Evolutionary conservation across 306 rosid species (phyloP), one percentile per base, ranked within the genome.

Genomic region (Sechiopsis laciniata): DNA sequence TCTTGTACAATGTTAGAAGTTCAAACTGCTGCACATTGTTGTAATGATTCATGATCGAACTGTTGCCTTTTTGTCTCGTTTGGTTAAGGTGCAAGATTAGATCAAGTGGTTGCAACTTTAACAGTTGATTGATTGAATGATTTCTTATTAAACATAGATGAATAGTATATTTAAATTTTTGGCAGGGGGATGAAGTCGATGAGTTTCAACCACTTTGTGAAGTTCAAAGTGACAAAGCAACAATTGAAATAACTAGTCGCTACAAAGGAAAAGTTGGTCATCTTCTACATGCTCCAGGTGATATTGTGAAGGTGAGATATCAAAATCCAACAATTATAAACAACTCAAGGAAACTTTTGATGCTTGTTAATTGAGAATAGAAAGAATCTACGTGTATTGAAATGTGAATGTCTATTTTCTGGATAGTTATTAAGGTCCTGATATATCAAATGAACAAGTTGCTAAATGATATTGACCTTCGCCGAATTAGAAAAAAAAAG

Each of bases 181-280:
- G 71, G 82, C 82, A 94, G 99, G 97, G 99, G 52, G 97, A 91
- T 56, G 82, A 74, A 80, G 86, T 94, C 58, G 96, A 89, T 11
- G 96, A 89, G 16, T 94, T 94, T 80, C 97, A 94, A 79, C 96
- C 89, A 22, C 85, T 94, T 32, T 89, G 99, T 81, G 97, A 91
- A 85, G 97, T 94, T 84, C 99, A 94, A 78, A 94, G 99, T 76
- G 99, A 94, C 80, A 94, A 94, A 86, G 99, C 99, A 82, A 94
- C 96, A 17, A 94, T 94, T 74, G 99, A 94, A 82, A 94, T 94
- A 74, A 91, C 99, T 3, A 90, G 99, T 75, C 99, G 97, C 10
- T 94, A 91, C 79, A 81, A 84, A 81, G 99, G 99, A 79, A 90
- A 80, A 78, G 78, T 91, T 75, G 77, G 82, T 63, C 80, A 84